Conservation (phyloP, 2,329 filamentous ascomycete species). For the Fusarium sp. region DNA sequence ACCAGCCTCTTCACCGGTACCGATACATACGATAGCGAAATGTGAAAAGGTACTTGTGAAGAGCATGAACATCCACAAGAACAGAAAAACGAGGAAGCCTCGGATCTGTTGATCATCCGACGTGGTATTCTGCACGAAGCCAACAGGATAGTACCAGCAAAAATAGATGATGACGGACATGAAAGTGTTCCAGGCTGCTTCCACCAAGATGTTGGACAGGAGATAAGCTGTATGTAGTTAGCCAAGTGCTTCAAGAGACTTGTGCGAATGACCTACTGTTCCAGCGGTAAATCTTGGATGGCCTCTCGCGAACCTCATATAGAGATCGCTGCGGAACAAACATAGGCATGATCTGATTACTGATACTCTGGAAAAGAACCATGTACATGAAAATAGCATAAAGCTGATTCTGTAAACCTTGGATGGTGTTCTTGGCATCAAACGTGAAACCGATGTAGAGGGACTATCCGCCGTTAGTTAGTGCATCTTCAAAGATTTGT, state of each 20-base stretch:
- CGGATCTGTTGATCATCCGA: constrained; percentile 35
- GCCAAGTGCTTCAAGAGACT: fast-evolving
- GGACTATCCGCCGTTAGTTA: constrained; percentile 14
- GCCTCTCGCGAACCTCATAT: constrained; percentile 75
- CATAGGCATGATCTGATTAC: constrained; percentile 75
- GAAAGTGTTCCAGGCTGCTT: constrained; percentile 40
- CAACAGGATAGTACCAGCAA: constrained; percentile 46
- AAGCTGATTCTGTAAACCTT: constrained; percentile 75
- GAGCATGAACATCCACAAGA: constrained; percentile 43
- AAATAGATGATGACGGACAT: constrained; percentile 44
- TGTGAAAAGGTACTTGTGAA: constrained; percentile 45
- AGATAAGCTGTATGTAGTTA: constrained; percentile 31
- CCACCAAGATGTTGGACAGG: constrained; percentile 42
- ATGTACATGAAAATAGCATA: constrained; percentile 76
- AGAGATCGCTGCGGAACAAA: constrained; percentile 74
- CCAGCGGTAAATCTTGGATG: constrained; percentile 68
- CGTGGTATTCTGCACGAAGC: constrained; percentile 43
- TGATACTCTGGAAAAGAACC: constrained; percentile 71
- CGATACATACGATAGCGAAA: constrained; percentile 40
- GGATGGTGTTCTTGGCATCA: constrained; percentile 62
- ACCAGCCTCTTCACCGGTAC: constrained; percentile 39
- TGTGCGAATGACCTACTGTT: constrained; percentile 26
- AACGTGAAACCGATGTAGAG: constrained; percentile 77
- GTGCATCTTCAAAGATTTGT: fast-evolving
- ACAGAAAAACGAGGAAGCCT: constrained; percentile 44